phyloP scores from a whole-genome alignment of 345 rosid species.

The Syzygium oleosum region DNA sequence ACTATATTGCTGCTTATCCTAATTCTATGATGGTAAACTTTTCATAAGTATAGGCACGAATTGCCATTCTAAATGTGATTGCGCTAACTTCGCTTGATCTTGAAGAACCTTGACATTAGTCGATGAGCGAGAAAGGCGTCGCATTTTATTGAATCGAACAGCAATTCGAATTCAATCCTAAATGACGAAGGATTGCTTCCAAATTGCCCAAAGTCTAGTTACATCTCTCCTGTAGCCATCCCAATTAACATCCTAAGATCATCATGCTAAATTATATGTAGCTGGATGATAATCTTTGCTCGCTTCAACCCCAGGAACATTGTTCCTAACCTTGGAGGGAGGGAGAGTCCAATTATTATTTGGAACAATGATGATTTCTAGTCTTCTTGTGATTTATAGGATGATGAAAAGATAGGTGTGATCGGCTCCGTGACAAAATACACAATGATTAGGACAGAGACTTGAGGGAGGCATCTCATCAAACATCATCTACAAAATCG shows the following conservation, averaged over 20 bases:
- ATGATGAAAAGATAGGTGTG: neutral
- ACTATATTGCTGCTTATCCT: neutral
- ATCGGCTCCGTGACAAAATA: neutral
- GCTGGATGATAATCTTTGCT: neutral
- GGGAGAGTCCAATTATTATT: neutral
- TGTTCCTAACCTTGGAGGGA: neutral
- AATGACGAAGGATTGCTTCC: neutral
- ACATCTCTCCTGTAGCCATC: neutral
- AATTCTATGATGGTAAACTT: neutral
- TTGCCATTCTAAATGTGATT: neutral
- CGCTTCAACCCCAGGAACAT: neutral
- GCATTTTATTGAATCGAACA: neutral
- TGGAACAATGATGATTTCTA: neutral
- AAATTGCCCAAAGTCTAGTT: neutral
- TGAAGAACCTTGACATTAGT: neutral
- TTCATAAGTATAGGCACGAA: neutral
- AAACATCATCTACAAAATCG: neutral
- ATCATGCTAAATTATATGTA: neutral
- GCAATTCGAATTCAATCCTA: neutral
- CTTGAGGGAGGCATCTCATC: neutral
- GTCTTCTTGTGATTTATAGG: neutral
- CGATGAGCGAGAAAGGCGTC: accelerated
- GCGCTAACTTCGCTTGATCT: neutral
- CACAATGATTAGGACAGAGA: neutral
- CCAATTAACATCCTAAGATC: neutral